phyloP scores from a whole-genome alignment of 164 flowering plant genomes.

The Hamamelis virginiana region DNA sequence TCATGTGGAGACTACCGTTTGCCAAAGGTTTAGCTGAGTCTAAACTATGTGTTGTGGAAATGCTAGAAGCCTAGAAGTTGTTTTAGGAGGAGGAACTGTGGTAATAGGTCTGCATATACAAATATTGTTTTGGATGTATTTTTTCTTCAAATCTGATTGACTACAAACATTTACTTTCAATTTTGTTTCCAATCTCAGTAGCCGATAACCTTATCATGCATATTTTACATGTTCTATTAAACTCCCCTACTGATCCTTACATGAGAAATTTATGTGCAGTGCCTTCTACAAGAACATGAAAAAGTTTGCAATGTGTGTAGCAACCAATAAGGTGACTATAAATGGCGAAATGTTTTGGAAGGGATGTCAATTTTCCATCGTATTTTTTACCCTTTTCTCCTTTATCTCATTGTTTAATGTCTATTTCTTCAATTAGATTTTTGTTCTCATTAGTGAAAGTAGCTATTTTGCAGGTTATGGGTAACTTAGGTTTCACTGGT shows the following conservation, averaged over 20 bases:
- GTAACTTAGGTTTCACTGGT: constrained; percentile 84
- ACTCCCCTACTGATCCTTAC: constrained; percentile 3
- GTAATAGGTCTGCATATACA: too few species aligned
- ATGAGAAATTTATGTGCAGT: constrained; percentile 40
- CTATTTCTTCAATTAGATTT: neutral
- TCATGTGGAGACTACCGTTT: too few species aligned
- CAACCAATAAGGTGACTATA: constrained; percentile 70
- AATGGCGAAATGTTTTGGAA: neutral
- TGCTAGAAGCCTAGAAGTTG: too few species aligned
- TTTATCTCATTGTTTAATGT: neutral
- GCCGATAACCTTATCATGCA: too few species aligned
- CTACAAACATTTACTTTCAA: too few species aligned
- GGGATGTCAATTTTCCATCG: neutral
- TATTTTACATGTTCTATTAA: neutral
- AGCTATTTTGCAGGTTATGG: constrained; percentile 56
- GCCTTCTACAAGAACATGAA: constrained; percentile 91
- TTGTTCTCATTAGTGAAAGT: neutral
- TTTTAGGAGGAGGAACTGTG: too few species aligned
- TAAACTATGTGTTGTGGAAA: too few species aligned
- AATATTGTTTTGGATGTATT: too few species aligned
- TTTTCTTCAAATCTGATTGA: too few species aligned
- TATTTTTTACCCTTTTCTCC: neutral
- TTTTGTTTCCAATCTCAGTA: neutral
- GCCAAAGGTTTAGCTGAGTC: too few species aligned
- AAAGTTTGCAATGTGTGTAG: constrained; percentile 79